Percentiles rank a stretch among this genome's conserved stretches.
Conservation (phyloP, 805 yeast species). For the Cyberlindnera lachancei region DNA sequence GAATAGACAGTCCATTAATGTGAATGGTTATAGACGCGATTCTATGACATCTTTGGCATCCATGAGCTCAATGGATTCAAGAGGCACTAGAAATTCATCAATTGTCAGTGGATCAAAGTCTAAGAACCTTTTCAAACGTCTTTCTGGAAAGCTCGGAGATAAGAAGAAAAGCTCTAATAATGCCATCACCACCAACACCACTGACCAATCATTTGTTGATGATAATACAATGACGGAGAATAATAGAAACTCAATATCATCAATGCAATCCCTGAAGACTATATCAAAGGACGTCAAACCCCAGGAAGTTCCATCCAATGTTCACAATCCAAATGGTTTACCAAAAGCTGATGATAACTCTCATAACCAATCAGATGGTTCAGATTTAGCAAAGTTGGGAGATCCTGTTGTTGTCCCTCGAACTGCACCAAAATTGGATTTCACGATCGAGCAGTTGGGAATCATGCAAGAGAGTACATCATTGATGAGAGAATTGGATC, state of each 20-base stretch:
- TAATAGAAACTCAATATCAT: too few relatives aligned
- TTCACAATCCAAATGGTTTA: not conserved
- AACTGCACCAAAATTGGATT: conserved; percentile 21
- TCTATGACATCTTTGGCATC: not conserved
- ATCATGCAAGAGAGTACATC: conserved; percentile 52
- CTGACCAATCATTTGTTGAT: not conserved
- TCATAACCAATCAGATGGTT: too few relatives aligned
- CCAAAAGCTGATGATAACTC: not conserved
- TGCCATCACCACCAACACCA: too few relatives aligned
- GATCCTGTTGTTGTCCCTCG: not conserved
- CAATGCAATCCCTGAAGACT: not conserved
- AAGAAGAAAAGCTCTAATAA: too few relatives aligned
- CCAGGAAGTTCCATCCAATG: not conserved
- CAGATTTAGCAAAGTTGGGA: too few relatives aligned
- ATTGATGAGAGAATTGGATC: conserved; percentile 53
- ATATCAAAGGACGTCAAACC: not conserved
- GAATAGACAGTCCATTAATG: too few relatives aligned
- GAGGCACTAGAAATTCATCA: too few relatives aligned
- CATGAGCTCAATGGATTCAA: too few relatives aligned
- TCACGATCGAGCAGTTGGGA: conserved; percentile 55
- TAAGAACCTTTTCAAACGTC: too few relatives aligned
- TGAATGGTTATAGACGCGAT: too few relatives aligned
- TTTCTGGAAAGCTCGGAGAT: too few relatives aligned
- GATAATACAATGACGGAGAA: not conserved
- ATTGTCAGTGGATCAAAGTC: not conserved